These are phyloP conservation scores for Monoraphidium neglectum DNA, from an alignment of 139 green algal species.

Conservation along the genomic window DNA sequence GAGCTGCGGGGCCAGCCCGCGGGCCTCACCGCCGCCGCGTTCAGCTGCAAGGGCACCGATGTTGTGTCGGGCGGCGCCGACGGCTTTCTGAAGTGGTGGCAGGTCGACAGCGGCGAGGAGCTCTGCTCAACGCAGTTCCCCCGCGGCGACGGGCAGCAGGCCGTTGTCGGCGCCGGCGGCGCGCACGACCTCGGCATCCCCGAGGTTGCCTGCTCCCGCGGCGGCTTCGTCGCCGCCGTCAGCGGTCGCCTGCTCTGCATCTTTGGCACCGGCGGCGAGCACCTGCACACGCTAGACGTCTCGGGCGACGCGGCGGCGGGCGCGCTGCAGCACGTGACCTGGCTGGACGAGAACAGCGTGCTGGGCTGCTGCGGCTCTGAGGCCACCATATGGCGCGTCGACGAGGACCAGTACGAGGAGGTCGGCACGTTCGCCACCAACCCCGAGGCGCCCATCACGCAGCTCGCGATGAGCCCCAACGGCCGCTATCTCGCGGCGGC, in stretches of 20 bases:
- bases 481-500: slow-evolving; percentile 35
- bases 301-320: slow-evolving; percentile 6
- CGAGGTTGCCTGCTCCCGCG: slow-evolving; percentile 30
- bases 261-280: slow-evolving; percentile 45
- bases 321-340: slow-evolving; percentile 33
- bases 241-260: slow-evolving; percentile 47
- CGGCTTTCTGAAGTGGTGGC: slow-evolving; percentile 61
- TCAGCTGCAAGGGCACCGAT: slow-evolving; percentile 33
- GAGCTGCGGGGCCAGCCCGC: slow-evolving; percentile 31
- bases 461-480: slow-evolving; percentile 16
- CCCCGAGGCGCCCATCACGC: slow-evolving; percentile 14
- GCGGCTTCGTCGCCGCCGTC: slow-evolving; percentile 39
- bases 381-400: slow-evolving; percentile 40
- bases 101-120: slow-evolving; percentile 47
- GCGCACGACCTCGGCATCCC: slow-evolving; percentile 30
- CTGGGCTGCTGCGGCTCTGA: slow-evolving; percentile 32
- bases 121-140: slow-evolving; percentile 43
- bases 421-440: slow-evolving; percentile 53
- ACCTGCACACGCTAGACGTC: slow-evolving; percentile 42
- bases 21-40: slow-evolving; percentile 36
- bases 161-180: too few species aligned
- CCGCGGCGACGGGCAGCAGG: slow-evolving; percentile 14
- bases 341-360: slow-evolving; percentile 29
- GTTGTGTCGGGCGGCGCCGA: slow-evolving; percentile 43
- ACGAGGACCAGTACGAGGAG: slow-evolving; percentile 16